These are phyloP conservation scores for Spiraea crenata DNA, from an alignment of 331 rosid genomes.

Conservation along the genomic window DNA sequence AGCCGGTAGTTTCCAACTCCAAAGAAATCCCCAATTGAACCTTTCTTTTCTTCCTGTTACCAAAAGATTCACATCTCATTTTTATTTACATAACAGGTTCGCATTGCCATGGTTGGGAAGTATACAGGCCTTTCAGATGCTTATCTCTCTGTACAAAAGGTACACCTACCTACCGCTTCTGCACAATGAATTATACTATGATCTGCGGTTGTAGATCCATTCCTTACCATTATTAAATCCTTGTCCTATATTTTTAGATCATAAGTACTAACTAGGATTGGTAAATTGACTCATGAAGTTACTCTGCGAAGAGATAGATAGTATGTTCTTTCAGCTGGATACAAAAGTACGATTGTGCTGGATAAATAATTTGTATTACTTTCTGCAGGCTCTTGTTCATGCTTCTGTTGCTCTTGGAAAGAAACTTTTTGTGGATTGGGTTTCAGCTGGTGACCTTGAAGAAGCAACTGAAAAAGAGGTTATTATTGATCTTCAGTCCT, in stretches of 20 bases:
- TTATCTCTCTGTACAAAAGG: conserved; percentile 92
- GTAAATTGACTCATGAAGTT: no score
- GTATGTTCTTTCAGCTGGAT: not conserved
- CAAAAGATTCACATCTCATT: conserved; percentile 19
- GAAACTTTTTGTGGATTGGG: conserved; percentile 87
- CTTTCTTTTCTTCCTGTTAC: conserved; percentile 7
- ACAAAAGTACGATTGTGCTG: not conserved
- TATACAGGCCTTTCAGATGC: conserved; percentile 90
- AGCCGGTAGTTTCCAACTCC: conserved; percentile 48
- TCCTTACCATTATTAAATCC: not conserved
- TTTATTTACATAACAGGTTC: conserved; percentile 53
- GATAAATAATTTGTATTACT: conserved; percentile 15
- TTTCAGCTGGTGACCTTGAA: conserved; percentile 79
- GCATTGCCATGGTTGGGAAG: conserved; percentile 95
- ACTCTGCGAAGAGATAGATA: no score
- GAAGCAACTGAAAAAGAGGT: conserved; percentile 69
- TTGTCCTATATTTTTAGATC: not conserved
- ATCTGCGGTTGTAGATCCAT: not conserved
- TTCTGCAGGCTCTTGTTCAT: conserved; percentile 78
- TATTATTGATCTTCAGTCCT: conserved; percentile 19
- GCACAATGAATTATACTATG: not conserved
- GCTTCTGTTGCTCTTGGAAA: conserved; percentile 63
- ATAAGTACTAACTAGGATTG: not conserved
- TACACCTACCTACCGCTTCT: conserved; percentile 20
- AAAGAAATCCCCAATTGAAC: conserved; percentile 3